These are phyloP conservation scores for Pterocarpus santalinus DNA, from an alignment of 306 rosid species.

Conservation along the genomic window DNA sequence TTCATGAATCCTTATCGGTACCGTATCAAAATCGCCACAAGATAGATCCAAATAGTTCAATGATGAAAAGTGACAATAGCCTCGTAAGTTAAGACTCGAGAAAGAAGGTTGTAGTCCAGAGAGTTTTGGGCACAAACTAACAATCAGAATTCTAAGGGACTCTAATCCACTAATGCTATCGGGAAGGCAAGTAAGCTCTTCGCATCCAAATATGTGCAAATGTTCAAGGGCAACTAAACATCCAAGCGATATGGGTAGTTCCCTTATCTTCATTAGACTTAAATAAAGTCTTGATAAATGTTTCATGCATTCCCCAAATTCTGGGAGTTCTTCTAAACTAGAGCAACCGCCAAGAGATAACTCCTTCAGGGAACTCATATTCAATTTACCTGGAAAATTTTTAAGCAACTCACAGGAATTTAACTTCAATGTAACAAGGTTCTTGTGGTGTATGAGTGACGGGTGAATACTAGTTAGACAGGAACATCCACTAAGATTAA, in stretches of 20 bases:
- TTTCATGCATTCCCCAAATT: slow-evolving; percentile 19
- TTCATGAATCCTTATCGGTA: background rate
- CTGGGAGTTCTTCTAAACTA: background rate
- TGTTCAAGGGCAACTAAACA: background rate
- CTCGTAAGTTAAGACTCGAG: slow-evolving; percentile 27
- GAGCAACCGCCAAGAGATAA: background rate
- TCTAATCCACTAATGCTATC: slow-evolving; percentile 5
- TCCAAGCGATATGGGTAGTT: background rate
- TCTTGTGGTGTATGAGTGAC: slow-evolving; percentile 17
- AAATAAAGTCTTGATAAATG: background rate
- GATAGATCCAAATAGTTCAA: background rate
- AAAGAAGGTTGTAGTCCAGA: slow-evolving; percentile 13
- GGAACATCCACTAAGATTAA: background rate
- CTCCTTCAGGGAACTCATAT: background rate
- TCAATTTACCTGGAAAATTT: background rate
- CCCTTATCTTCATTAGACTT: background rate
- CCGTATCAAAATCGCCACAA: slow-evolving; percentile 12
- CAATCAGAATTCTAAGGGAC: slow-evolving; percentile 8
- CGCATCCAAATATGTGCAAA: slow-evolving; percentile 9
- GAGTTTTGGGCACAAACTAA: slow-evolving; percentile 45
- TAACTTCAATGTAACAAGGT: background rate
- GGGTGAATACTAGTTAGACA: background rate
- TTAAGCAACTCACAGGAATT: background rate
- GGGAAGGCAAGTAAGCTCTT: slow-evolving; percentile 27
- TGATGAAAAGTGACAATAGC: background rate